These are phyloP conservation scores for Lippia alba DNA, from an alignment of 305 asterid species.

Conservation along the genomic window DNA sequence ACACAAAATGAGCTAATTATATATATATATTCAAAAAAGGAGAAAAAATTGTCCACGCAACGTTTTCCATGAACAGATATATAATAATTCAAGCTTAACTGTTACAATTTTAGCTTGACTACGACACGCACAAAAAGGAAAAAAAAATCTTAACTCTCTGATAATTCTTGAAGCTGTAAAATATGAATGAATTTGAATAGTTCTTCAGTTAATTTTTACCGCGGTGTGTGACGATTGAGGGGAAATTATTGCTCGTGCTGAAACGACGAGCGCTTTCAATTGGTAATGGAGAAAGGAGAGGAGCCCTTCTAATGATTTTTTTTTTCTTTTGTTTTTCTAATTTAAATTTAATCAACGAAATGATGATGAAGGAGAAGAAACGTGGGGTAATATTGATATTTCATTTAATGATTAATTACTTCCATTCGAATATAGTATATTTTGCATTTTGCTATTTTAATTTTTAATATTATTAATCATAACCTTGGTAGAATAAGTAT, in stretches of 20 bases:
- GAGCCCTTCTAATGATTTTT: no score
- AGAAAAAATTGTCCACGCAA: conserved; percentile 47
- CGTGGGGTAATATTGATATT: no score
- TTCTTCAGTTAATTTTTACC: background rate
- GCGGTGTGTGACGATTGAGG: background rate
- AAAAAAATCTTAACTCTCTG: conserved; percentile 21
- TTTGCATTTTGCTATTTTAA: no score
- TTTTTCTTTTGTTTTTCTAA: no score
- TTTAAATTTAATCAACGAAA: no score
- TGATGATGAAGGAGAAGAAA: no score
- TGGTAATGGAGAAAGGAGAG: conserved; percentile 28
- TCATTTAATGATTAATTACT: no score
- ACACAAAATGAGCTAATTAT: background rate
- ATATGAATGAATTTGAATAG: conserved; percentile 15
- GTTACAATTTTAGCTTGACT: conserved; percentile 14
- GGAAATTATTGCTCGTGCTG: conserved; percentile 16
- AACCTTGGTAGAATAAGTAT: no score
- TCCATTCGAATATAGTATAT: no score
- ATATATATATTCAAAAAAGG: conserved; percentile 17
- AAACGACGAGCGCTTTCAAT: conserved; percentile 36
- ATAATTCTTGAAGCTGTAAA: conserved; percentile 20
- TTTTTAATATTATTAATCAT: no score
- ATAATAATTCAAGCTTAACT: conserved; percentile 22
- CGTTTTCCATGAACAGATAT: conserved; percentile 32
- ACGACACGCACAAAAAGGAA: background rate